Base-by-base conservation (phyloP, 148 eudicot genomes). In the Polygonum maritimum region DNA sequence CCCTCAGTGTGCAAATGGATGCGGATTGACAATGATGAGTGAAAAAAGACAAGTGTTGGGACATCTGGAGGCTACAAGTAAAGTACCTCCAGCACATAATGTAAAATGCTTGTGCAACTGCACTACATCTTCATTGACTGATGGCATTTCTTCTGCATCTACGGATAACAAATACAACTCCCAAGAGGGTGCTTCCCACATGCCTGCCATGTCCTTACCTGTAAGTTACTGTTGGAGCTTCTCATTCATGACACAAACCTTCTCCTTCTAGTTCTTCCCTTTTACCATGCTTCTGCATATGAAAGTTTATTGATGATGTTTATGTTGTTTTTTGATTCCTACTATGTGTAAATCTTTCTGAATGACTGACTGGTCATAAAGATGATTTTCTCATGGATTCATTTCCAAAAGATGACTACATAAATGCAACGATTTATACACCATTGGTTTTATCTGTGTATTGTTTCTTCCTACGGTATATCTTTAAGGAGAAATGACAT, bases 201-300 rank as follows among this genome's bases (percentile, higher is more conserved):
- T 60, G 7, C 84, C 73, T 48, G 80, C 94, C 8, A 8, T 70
- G 54, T 86, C 92, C 73, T 35, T 88, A 75, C 92, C 97, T 31
- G 93, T 89, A 84, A 72, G 75, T 72, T 38, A 70, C 48, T 70
- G 52, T 71, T 71, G 52, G 49, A 45, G 45, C 36, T 67, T 11
- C 71, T 67, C 85, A 87, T 83, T 75, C 16, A 6, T 26, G 71
- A 18, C 12, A 40, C 71, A 21, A 40, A 18, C 54, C 70, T 79
- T 57, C 26, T 57, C 33, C 21, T 57, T 57, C 63, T 57, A n/a
- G 70, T 13, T 74, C 41, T 31, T 60, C 4, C 15, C 44, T 26
- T 11, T 26, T 22, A 31, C 4, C 31, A 14, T 73, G 65, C 35
- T 77, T 18, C 51, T 74, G 49, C 49, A 10, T 65, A 16, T 65